Base-by-base conservation (phyloP, 2,329 filamentous ascomycete species). In the Zarea fungicola region DNA sequence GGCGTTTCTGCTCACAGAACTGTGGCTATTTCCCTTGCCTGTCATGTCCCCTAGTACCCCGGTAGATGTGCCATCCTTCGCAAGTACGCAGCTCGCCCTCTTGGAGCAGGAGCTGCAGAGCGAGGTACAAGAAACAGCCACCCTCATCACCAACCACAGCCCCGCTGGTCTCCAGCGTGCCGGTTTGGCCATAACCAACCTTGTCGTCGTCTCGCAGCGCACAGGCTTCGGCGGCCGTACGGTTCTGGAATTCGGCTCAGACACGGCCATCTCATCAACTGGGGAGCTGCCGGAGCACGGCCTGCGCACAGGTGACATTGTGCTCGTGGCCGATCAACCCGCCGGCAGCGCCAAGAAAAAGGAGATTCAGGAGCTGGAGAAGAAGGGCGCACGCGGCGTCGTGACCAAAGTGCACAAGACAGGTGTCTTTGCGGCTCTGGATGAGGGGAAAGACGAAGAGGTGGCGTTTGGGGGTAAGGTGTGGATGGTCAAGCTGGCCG, bases 151-250 rank as follows among this genome's bases (percentile, higher is more conserved):
- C 37, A 78, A 77, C 39, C 80, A 86, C 64, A 81, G 83, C 41
- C 88, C 89, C 5, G 71, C 77, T 0, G 74, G 80, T 1, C 80
- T 95, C 11, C 80, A 88, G 61, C 82, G 85, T 51, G 86, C 86
- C 6, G 89, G 89, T n/a, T 76, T 89, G 34, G 89, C 89, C 26
- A 74, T 93, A 58, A 81, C 83, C 14, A 92, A 91, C 65, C 80
- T 97, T 8, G 71, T 80, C 26, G 72, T 95, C 28, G 73, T 78
- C 10, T 84, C 86, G 16, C 87, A 87, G 62, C 84, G 91, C 25
- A 99, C 93, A 0, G 93, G 93, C 0, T 75, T 96, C 31, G 93
- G 91, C 14, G 93, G 93, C n/a, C 87, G 89, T 55, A 89, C 88
- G 0, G 85, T 99, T 2, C 72, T 96, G 4, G 91, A 96, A 65